Percentiles rank a stretch among this genome's conserved stretches.
Conservation (phyloP, 2,329 filamentous ascomycete genomes). For the Xylariaceae sp. region DNA sequence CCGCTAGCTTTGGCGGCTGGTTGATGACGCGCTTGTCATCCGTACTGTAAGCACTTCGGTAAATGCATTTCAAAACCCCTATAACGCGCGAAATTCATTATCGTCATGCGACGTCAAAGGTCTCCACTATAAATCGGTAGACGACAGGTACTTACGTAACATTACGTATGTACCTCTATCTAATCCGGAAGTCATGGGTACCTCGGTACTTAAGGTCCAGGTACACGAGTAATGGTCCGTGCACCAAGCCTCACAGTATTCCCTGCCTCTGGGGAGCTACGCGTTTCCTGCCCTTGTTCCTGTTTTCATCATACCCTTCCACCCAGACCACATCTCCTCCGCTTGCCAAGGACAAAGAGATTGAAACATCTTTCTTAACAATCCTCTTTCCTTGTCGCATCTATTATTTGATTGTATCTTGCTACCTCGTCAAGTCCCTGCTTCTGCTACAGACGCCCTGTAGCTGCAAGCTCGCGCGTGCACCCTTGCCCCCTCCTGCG, state of each 20-base stretch:
- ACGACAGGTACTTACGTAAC: neutral
- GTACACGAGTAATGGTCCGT: neutral
- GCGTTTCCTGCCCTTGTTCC: neutral
- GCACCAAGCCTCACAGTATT: neutral
- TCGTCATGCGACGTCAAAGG: too few relatives aligned
- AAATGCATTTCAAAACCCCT: too few relatives aligned
- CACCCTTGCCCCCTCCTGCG: neutral
- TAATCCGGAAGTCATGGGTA: neutral
- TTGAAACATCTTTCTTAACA: neutral
- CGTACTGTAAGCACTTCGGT: too few relatives aligned
- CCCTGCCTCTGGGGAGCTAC: neutral
- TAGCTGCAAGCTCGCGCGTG: neutral
- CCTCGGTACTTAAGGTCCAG: too few relatives aligned
- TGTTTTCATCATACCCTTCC: neutral
- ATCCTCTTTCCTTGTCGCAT: neutral
- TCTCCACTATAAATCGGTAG: too few relatives aligned
- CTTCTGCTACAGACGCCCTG: neutral
- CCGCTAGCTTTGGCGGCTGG: too few relatives aligned
- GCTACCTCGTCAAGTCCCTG: too few relatives aligned
- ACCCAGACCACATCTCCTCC: neutral
- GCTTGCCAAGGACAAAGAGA: neutral
- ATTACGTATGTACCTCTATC: neutral
- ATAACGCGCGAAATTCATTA: too few relatives aligned
- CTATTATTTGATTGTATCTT: neutral
- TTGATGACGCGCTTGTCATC: too few relatives aligned